Base-by-base conservation (phyloP, 805 yeast genomes). In the Yarrowia sp. region DNA sequence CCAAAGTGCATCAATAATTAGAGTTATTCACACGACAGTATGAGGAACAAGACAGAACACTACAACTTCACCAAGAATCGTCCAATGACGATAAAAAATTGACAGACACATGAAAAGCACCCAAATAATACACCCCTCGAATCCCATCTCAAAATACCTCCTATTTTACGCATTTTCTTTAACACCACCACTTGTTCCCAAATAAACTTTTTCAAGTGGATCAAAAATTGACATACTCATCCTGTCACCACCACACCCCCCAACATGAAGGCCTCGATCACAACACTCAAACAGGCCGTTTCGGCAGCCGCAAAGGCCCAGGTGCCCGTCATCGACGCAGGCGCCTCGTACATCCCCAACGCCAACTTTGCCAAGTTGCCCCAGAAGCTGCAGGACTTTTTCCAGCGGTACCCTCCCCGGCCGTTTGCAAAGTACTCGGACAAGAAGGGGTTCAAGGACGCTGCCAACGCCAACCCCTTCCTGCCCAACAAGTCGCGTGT, bases 391-490 rank as follows among this genome's bases (percentile, higher is more conserved):
- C 89, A 86, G 75, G 84, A 80, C 71, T 93, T 92, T 78, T 92
- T 93, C 80, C 82, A 85, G 61, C 88, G 86, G 76, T 91, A 86
- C 75, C 98, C 98, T 39, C 97, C 97, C 9, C 80, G 88, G 24
- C 94, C 92, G n/a, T 86, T 86, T 78, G 83, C 84, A 19, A 76
- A 83, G 71, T 93, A 92, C 76, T 81, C 91, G 6, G 78, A 82
- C 2, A 83, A 82, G 70, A 89, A 96, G 64, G 85, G 90, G 1
- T 79, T 85, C 36, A 87, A 90, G 24, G 80, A 79, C 60, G 93
- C 92, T 60, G 83, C 85, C 24, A 84, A 85, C 69, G 90, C 92
- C 72, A 93, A 93, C 78, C 98, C 98, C 66, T 93, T 93, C 77
- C 77, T 91, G 67, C 88, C 96, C 30, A 92, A 91, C 77, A 89